These are phyloP conservation scores for Lasiodiplodia hormozganensis DNA, from an alignment of 2,329 filamentous ascomycete species.

Conservation along the genomic window DNA sequence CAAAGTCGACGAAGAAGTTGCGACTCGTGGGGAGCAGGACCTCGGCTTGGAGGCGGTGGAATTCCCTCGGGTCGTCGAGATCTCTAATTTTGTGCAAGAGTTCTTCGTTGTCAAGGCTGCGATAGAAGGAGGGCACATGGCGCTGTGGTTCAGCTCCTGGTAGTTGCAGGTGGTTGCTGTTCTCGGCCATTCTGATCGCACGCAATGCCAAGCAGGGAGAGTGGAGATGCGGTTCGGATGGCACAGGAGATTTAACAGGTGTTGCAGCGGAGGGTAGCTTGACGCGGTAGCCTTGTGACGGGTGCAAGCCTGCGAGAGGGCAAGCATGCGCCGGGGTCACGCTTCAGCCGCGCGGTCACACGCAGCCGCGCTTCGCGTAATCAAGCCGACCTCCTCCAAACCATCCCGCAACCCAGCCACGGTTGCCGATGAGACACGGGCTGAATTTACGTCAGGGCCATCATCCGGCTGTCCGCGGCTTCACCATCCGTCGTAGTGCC, in stretches of 20 bases:
- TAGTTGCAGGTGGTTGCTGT: conserved; percentile 6
- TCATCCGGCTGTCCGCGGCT: not conserved
- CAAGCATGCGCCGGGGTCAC: conserved; percentile 27
- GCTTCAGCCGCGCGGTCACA: conserved; percentile 28
- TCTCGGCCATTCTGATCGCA: conserved; percentile 16
- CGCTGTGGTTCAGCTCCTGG: not conserved
- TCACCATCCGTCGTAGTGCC: not conserved
- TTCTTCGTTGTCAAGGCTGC: conserved; percentile 42
- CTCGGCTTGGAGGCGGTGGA: conserved; percentile 52
- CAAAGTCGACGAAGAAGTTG: conserved; percentile 73
- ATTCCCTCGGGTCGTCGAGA: conserved; percentile 61
- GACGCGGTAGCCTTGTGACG: conserved; percentile 27
- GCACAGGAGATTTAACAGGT: not conserved
- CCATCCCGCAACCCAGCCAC: not conserved
- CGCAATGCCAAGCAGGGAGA: conserved; percentile 1
- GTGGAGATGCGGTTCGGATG: not conserved
- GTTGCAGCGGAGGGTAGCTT: not conserved
- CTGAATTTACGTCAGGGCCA: conserved; percentile 6
- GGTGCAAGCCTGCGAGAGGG: not conserved
- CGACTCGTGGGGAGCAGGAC: conserved; percentile 51
- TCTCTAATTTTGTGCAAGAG: conserved; percentile 55
- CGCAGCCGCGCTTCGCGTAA: conserved; percentile 26
- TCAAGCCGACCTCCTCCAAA: not conserved
- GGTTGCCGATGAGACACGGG: conserved; percentile 1
- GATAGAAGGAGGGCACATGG: conserved; percentile 44